Evolutionary conservation across 2,329 filamentous ascomycete genomes (phyloP).

Genomic region (Mycosphaerella arachidis): DNA sequence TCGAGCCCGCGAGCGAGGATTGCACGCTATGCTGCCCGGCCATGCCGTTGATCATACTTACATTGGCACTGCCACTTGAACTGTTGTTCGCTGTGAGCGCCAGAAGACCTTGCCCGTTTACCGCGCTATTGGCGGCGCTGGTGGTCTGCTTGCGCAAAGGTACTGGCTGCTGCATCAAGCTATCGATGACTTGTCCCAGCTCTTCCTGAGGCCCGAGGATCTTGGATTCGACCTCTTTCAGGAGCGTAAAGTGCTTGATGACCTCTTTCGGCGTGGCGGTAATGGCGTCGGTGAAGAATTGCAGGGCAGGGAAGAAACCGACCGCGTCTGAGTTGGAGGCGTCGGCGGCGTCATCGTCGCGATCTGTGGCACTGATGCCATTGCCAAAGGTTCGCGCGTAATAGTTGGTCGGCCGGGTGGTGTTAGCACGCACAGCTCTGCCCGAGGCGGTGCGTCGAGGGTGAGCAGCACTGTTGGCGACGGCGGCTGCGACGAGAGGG

Average conservation of each 20-base stretch:
- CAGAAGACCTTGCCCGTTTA: conserved; percentile 27
- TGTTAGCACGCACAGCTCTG: conserved; percentile 44
- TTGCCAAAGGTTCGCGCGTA: conserved; percentile 47
- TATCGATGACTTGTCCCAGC: conserved; percentile 69
- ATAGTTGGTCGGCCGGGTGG: conserved; percentile 47
- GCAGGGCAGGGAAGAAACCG: conserved; percentile 62
- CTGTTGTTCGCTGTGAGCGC: conserved; percentile 39
- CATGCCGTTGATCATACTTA: conserved; percentile 37
- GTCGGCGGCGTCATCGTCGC: conserved; percentile 24
- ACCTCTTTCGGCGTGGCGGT: conserved; percentile 91
- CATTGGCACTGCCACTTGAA: conserved; percentile 34
- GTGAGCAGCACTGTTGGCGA: conserved; percentile 10
- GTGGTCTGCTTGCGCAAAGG: conserved; percentile 33
- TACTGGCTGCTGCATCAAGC: conserved; percentile 49
- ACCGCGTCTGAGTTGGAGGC: conserved; percentile 28
- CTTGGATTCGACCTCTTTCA: conserved; percentile 98
- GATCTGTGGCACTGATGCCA: conserved; percentile 33
- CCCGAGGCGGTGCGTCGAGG: conserved; percentile 37
- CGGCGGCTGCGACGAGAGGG: background rate
- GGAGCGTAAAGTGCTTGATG: conserved; percentile 86
- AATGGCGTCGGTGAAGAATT: conserved; percentile 84
- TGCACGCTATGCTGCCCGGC: conserved; percentile 22
- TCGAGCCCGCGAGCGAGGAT: conserved; percentile 23
- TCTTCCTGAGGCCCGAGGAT: conserved; percentile 82
- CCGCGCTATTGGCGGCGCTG: conserved; percentile 4